Evolutionary conservation across 495 filamentous ascomycete species (phyloP), one percentile per base, ranked within the genome.

Genomic region (Ramalina intermedia): DNA sequence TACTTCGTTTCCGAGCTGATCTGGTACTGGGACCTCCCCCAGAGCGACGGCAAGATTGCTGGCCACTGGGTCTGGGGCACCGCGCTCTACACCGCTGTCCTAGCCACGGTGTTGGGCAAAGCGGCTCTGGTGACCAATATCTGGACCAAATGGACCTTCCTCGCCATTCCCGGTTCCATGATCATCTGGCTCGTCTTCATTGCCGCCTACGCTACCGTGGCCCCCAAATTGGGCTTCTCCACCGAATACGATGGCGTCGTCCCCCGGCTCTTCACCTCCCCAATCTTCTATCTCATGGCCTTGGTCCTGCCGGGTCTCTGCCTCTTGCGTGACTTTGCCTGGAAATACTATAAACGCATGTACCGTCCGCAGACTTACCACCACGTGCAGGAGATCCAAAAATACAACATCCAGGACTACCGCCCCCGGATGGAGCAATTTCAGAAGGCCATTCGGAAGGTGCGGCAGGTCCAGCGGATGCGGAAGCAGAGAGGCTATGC

Each of bases 341-440:
- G 69, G 80, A 84, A 84, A 61, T 89, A 86, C 58, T 81, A 79
- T 53, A 96, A 94, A 70, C 81, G 93, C 37, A 93, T 99, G 85
- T 96, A 96, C 69, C 81, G 78, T 50, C 93, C 93, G 37, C 85
- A 96, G 68, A 77, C 85, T 29, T 99, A 99, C 59, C 93, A 99
- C 58, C 93, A 99, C 64, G 87, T 99, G 40, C 93, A 99, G 68
- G 93, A 99, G 67, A 99, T 99, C 55, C 93, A 99, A 65, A 99
- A 99, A 66, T 99, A 94, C 69, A 99, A 99, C 58, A 93, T 99
- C 47, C 93, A 96, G 66, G 93, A 99, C 69, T 99, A 99, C 63
- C 75, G 93, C 52, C 91, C 91, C 38, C 72, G 90, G 75, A 99
- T 99, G 91, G 91, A 99, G 64, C 91, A 99, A 66, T 99, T 99